Evolutionary conservation across 2,329 filamentous ascomycete species (phyloP).

Genomic region (Penicillium sp.): DNA sequence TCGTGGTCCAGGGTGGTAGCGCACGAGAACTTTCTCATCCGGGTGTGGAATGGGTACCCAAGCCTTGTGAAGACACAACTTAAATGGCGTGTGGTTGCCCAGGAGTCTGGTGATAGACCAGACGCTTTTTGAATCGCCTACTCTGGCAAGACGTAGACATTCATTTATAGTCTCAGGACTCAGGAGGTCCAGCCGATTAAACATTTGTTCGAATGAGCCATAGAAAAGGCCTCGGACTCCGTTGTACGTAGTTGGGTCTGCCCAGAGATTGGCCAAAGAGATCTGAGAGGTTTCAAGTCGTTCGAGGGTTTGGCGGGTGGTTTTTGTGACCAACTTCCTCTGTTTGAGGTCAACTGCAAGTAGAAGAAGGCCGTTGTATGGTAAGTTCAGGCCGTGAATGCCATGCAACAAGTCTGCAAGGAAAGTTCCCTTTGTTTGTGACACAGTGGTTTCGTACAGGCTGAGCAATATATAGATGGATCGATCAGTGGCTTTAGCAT

Average conservation of each 20-base stretch:
- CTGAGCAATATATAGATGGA: constrained; percentile 27
- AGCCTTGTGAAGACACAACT: constrained; percentile 37
- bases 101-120: constrained; percentile 37
- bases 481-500: constrained; percentile 19
- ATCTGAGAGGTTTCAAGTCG: constrained; percentile 28
- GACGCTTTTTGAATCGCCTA: constrained; percentile 27
- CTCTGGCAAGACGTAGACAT: constrained; percentile 32
- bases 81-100: constrained; percentile 38
- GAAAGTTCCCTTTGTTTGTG: constrained; percentile 20
- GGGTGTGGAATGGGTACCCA: constrained; percentile 26
- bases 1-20: constrained; percentile 24
- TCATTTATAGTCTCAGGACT: constrained; percentile 32
- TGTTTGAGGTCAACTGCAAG: constrained; percentile 29
- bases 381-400: constrained; percentile 32
- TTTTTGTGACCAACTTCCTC: constrained; percentile 23
- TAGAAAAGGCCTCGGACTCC: constrained; percentile 28
- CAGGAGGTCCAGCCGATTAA: constrained; percentile 36
- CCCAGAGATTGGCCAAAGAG: constrained; percentile 31
- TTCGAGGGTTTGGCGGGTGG: constrained; percentile 24
- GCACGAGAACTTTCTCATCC: constrained; percentile 27
- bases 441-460: constrained; percentile 26
- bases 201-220: constrained; percentile 31
- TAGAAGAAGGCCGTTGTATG: constrained; percentile 31
- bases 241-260: constrained; percentile 27
- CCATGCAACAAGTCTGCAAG: constrained; percentile 28